Base-by-base conservation (phyloP, 768 basidiomycete species). In the Lentinula aciculospora region DNA sequence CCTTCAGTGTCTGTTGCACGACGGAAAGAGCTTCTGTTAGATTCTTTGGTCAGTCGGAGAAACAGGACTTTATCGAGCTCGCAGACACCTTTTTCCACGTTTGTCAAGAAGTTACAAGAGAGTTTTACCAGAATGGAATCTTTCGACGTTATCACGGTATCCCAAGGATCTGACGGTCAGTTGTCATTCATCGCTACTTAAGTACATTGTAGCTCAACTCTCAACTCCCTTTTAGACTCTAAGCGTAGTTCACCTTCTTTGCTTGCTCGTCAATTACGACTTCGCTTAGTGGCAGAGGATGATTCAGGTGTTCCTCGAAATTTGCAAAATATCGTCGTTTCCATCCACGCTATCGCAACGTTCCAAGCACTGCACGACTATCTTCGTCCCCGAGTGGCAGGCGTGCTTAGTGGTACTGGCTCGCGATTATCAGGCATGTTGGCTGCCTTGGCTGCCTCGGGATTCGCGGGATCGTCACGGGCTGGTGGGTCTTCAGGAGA, bases 351-450 rank as follows among this genome's bases (percentile, higher is more conserved):
- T 5, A 97, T 98, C 61, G 96, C 97, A 1, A 98, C 94, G 1
- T 94, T 98, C 81, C 94, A 97, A 69, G 94, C 96, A 1, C 80
- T 98, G 29, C 92, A 97, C 66, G 95, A 97, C 69, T 99, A 98
- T 69, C 82, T 98, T 12, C 88, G 94, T 1, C 96, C 96, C 25
- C 83, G 93, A 3, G 87, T 97, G 31, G 77, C 92, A 5, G 91
- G 92, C 0, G 68, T 89, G 23, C 68, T 88, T 51, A 75, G 80
- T 57, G 77, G 79, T 28, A 75, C 80, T 58, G 76, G 79, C 34
- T 84, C 84, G 17, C 82, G 94, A 13, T 72, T 96, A 27, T 88
- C 90, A 9, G 88, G 87, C 48, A 94, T 96, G 88, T 82, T 97
- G 47, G 92, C 94, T n/a, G 89, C 94, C 15, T 77, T 95, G 57